Base-by-base conservation (phyloP, 495 filamentous ascomycete genomes). In the Penicillium taxi region DNA sequence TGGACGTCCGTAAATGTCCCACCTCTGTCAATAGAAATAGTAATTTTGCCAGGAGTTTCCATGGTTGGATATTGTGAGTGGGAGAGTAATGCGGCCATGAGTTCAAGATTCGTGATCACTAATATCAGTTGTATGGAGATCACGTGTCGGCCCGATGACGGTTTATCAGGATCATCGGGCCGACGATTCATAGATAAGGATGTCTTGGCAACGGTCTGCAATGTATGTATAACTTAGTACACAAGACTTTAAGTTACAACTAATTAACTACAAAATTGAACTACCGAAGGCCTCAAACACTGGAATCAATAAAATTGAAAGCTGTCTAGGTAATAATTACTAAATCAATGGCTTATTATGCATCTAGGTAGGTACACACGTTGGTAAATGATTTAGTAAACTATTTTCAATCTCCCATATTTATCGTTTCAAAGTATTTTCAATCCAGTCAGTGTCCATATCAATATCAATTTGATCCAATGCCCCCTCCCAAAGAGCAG, bases 1-100 rank as follows among this genome's bases (percentile, higher is more conserved):
- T 74, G 68, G 14, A 69, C 72, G 65, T 82, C 78, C 11, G 75
- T 79, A 50, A 82, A 82, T 9, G 78, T 82, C 12, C 78, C 78
- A 23, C 78, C 78, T 17, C 78, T 64, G 47, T 74, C 69, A 24
- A 70, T 70, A 12, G 64, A 62, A 40, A 66, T 66, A 16, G 59
- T 61, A 30, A 66, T 54, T 43, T 65, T 64, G 35, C 45, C 54
- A n/a, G 51, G 38, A 8, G 48, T 50, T 22, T 47, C 39, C 61
- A 64, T 64, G 6, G 15, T 41, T n/a, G n/a, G n/a, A n/a, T n/a
- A n/a, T n/a, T n/a, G n/a, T n/a, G 35, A 12, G 27, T 19, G 13
- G 15, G 32, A 23, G 19, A 31, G 14, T 26, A 27, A 24, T 23
- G 32, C n/a, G n/a, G 20, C 29, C 19, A 33, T 18, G 30, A 13